Evolutionary conservation across 257 asterid species (phyloP), one percentile per base, ranked within the genome.

Genomic region (Jacaranda mimosifolia): DNA sequence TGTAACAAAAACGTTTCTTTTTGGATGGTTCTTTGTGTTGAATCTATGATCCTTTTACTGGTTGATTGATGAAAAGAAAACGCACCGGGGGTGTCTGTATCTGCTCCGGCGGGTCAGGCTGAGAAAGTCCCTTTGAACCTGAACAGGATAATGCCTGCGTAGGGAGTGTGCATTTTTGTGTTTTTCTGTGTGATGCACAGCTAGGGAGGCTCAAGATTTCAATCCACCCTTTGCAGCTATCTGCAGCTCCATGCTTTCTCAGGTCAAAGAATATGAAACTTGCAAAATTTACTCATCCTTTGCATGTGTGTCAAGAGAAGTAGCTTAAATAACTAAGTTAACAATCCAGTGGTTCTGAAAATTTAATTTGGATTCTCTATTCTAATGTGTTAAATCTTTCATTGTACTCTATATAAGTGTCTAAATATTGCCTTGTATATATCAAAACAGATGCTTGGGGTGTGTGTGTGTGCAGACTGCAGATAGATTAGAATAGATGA

Each of bases 101-200:
- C 89, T 63, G 93, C 86, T 82, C 42, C 77, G 76, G 85, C 91
- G 14, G 87, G 77, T 73, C 92, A 75, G 97, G 93, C 98, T 94
- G 97, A 94, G 97, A 94, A 84, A 94, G 96, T 89, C 97, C 97
- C 98, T 91, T 91, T 80, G 97, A 80, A 94, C 97, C 97, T 94
- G 97, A 93, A 85, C 97, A 85, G 98, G 98, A 85, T 92, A 89
- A 94, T 91, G 73, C 97, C 97, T 94, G 98, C 98, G 97, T 86
- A 91, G 96, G 98, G 97, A 94, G 97, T 45, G 97, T 94, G 97
- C 98, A 51, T 81, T 77, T 83, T 82, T 64, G 40, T 83, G 74
- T 81, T 80, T 58, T 74, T 86, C 77, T 89, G 65, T 83, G 73
- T 89, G 79, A 79, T 90, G 81, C 85, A 79, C 94, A 91, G 96